These are phyloP conservation scores for Trametes coccinea DNA, from an alignment of 768 basidiomycete genomes.

Conservation along the genomic window DNA sequence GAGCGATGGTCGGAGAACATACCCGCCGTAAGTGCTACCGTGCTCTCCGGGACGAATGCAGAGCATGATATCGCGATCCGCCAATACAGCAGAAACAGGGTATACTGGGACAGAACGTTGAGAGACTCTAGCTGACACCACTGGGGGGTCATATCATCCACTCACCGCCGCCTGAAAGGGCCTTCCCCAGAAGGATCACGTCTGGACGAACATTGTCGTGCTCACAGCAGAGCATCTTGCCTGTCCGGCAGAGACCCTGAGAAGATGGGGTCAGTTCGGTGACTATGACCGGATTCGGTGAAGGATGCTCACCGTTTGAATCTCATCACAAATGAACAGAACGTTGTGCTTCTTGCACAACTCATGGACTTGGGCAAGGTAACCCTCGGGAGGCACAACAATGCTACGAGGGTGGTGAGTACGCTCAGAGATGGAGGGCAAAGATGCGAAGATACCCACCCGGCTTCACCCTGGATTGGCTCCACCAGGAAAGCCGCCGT, in stretches of 20 bases:
- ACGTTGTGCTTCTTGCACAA: constrained; percentile 93
- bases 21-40: constrained; percentile 95
- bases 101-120: constrained; percentile 58
- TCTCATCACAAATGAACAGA: constrained; percentile 96
- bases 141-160: neutral
- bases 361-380: constrained; percentile 72
- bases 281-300: neutral
- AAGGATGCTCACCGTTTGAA: constrained; percentile 73
- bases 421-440: neutral
- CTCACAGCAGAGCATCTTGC: constrained; percentile 90
- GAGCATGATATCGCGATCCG: constrained; percentile 90
- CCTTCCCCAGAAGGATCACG: constrained; percentile 92
- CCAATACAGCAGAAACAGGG: constrained; percentile 93
- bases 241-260: constrained; percentile 88
- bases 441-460: constrained; percentile 51
- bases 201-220: constrained; percentile 90
- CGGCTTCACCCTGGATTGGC: constrained; percentile 99
- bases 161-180: constrained; percentile 91
- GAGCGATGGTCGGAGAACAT: constrained; percentile 30
- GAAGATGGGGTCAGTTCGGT: neutral
- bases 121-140: neutral
- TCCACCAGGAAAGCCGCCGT: constrained; percentile 95
- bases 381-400: constrained; percentile 87
- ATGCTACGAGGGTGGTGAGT: constrained; percentile 52
- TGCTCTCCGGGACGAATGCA: constrained; percentile 95